Conservation (phyloP, 768 basidiomycete species). For the Calocera cornea region DNA sequence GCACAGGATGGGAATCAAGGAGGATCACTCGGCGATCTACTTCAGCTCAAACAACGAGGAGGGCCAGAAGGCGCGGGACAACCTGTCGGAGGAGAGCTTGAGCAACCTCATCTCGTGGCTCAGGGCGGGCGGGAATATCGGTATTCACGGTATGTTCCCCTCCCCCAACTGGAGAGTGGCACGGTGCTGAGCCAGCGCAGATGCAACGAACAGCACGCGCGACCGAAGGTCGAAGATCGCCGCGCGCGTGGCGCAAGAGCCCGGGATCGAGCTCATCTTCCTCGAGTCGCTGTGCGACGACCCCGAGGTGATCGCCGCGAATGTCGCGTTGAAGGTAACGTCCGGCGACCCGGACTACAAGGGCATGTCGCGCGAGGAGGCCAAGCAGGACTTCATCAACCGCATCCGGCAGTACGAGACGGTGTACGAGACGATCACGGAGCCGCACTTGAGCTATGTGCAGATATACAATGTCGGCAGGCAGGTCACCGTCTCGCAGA, state of each 20-base stretch:
- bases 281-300: constrained; percentile 93
- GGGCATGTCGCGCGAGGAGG: constrained; percentile 68
- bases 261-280: constrained; percentile 77
- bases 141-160: constrained; percentile 67
- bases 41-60: constrained; percentile 78
- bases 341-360: constrained; percentile 98
- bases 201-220: constrained; percentile 89
- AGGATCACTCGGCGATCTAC: constrained; percentile 81
- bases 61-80: constrained; percentile 63
- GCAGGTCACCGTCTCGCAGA: constrained; percentile 71
- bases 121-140: constrained; percentile 90
- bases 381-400: constrained; percentile 77
- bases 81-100: constrained; percentile 77
- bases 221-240: constrained; percentile 69
- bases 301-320: constrained; percentile 84
- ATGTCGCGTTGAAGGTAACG: constrained; percentile 88
- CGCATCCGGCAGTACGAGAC: constrained; percentile 89
- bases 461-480: constrained; percentile 88
- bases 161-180: background rate
- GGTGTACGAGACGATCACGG: constrained; percentile 89
- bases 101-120: constrained; percentile 94
- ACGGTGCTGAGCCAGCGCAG: constrained; percentile 31
- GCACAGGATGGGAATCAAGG: constrained; percentile 62
- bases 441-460: constrained; percentile 79
- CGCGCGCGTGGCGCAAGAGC: constrained; percentile 71